A percentile compares a stretch with the other conserved stretches of the same genome.
Evolutionary conservation across 495 filamentous ascomycete species (phyloP).

Genomic region (Alectoria sarmentosa): DNA sequence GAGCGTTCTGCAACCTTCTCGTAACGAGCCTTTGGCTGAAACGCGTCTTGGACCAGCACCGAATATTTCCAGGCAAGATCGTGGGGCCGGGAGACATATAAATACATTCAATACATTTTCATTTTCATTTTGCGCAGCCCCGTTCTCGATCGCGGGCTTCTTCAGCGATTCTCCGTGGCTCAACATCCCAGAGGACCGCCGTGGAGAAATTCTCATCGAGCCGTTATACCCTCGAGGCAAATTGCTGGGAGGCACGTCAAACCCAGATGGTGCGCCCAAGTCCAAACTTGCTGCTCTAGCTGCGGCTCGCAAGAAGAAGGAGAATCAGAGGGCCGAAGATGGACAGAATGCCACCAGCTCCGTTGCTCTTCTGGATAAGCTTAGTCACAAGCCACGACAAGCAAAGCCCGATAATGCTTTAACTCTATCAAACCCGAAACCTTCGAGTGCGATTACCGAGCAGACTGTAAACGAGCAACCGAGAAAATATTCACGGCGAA

Average conservation of each 20-base stretch:
- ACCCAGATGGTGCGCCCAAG: slow-evolving; percentile 52
- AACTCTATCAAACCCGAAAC: neutral
- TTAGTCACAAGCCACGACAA: slow-evolving; percentile 14
- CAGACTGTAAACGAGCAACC: neutral
- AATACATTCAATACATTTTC: neutral
- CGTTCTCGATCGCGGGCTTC: slow-evolving; percentile 46
- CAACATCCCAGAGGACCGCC: slow-evolving; percentile 61
- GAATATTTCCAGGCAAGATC: neutral
- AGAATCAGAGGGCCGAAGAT: slow-evolving; percentile 47
- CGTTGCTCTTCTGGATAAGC: slow-evolving; percentile 22
- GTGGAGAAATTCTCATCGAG: slow-evolving; percentile 57
- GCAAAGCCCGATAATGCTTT: slow-evolving; percentile 1
- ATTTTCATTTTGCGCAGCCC: neutral
- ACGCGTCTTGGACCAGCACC: slow-evolving; percentile 10
- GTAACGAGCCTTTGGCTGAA: slow-evolving; percentile 11
- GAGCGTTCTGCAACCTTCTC: neutral
- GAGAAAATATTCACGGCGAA: slow-evolving; percentile 14
- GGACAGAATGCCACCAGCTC: slow-evolving; percentile 15
- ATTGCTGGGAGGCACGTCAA: slow-evolving; percentile 69
- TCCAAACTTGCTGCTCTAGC: slow-evolving; percentile 88
- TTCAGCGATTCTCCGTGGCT: slow-evolving; percentile 87
- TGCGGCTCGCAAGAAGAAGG: slow-evolving; percentile 79
- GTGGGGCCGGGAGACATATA: neutral
- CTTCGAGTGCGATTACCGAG: neutral
- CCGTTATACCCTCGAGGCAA: slow-evolving; percentile 52